Evolutionary conservation across 352 stramenopile species (phyloP).

Genomic region (Globisporangium emineosum): DNA sequence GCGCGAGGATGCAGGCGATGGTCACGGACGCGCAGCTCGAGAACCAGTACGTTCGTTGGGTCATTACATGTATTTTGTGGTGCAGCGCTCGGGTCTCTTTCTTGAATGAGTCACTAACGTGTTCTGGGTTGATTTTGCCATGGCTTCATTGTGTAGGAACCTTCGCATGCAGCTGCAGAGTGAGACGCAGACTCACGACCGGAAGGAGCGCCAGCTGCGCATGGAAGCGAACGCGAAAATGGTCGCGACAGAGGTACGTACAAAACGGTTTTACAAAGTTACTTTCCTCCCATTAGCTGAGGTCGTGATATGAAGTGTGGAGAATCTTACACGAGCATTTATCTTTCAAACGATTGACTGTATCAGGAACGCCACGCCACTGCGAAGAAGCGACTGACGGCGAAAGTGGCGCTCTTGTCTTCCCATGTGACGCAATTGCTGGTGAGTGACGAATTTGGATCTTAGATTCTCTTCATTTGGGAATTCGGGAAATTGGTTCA

Average conservation of each 20-base stretch:
- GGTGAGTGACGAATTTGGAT: slow-evolving; percentile 13
- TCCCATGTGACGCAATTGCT: slow-evolving; percentile 39
- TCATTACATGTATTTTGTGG: not conserved
- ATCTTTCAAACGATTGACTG: not conserved
- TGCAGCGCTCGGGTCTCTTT: no score
- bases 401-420: slow-evolving; percentile 23
- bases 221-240: slow-evolving; percentile 46
- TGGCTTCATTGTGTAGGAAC: slow-evolving; percentile 27
- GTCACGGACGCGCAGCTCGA: slow-evolving; percentile 45
- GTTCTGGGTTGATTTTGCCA: slow-evolving; percentile 2
- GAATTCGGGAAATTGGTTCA: not conserved
- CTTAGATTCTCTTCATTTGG: not conserved
- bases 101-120: no score
- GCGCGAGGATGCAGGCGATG: slow-evolving; percentile 51
- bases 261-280: not conserved
- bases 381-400: slow-evolving; percentile 37
- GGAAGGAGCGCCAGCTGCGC: slow-evolving; percentile 46
- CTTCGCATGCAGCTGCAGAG: slow-evolving; percentile 45
- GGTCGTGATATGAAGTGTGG: no score
- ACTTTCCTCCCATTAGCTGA: not conserved
- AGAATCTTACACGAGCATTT: not conserved
- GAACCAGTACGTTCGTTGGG: slow-evolving; percentile 30
- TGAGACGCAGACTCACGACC: slow-evolving; percentile 28
- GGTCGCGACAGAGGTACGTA: slow-evolving; percentile 30
- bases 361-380: slow-evolving; percentile 36